Evolutionary conservation across 2,329 filamentous ascomycete species (phyloP).

Genomic region (Aspergillus arachidicola): DNA sequence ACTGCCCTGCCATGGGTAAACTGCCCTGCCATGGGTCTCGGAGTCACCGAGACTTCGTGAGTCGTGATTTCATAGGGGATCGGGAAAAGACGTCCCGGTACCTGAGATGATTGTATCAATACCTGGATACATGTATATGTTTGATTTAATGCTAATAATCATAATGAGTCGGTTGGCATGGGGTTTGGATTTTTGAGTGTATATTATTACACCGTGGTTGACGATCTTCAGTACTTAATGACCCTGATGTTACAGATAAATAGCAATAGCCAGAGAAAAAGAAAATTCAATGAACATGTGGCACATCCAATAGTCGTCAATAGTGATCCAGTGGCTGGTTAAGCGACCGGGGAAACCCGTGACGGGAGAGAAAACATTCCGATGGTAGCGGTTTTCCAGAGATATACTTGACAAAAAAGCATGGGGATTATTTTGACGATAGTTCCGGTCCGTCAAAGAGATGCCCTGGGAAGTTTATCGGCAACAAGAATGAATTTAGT

Average conservation of each 20-base stretch:
- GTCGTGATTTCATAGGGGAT: conserved; percentile 18
- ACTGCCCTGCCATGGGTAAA: not conserved
- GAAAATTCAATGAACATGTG: not conserved
- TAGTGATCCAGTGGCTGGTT: not conserved
- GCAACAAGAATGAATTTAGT: not conserved
- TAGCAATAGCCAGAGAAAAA: not conserved
- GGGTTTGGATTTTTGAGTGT: not conserved
- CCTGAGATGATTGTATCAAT: conserved; percentile 9
- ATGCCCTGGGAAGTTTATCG: not conserved
- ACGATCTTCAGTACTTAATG: not conserved
- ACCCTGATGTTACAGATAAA: conserved; percentile 5
- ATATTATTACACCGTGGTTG: not conserved
- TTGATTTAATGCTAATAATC: conserved; percentile 6
- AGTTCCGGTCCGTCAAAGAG: not conserved
- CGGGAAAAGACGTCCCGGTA: not conserved
- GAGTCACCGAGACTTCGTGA: not conserved
- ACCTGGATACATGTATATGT: not conserved
- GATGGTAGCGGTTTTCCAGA: not conserved
- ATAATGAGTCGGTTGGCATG: not conserved
- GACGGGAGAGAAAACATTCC: not conserved
- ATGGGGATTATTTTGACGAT: not conserved
- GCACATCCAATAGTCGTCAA: not conserved
- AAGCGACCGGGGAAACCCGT: not conserved
- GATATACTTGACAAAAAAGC: not conserved
- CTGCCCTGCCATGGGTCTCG: not conserved